These are phyloP conservation scores for Zygoascus ofunaensis DNA, from an alignment of 805 yeast genomes.

Conservation along the genomic window DNA sequence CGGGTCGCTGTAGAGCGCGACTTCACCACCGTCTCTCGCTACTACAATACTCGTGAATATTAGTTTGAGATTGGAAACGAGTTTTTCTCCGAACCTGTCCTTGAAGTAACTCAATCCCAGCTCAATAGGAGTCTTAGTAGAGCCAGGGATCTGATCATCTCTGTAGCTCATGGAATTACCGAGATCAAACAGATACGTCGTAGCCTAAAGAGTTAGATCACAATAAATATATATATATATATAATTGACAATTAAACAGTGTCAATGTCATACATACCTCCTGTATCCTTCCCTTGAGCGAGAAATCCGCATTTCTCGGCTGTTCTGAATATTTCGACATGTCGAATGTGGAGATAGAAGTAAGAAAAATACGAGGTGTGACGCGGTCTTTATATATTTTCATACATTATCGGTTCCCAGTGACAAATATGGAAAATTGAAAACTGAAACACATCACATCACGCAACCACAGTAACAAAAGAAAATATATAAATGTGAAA, in stretches of 20 bases:
- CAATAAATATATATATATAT: background rate
- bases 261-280: constrained; percentile 14
- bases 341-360: too few species aligned
- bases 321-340: too few species aligned
- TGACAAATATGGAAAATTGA: too few species aligned
- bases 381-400: too few species aligned
- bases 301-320: background rate
- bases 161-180: constrained; percentile 28
- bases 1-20: constrained; percentile 6
- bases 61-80: background rate
- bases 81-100: constrained; percentile 25
- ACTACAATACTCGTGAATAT: background rate
- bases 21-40: constrained; percentile 21
- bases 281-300: constrained; percentile 3
- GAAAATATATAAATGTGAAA: too few species aligned
- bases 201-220: constrained; percentile 25
- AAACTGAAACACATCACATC: too few species aligned
- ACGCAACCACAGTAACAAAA: too few species aligned
- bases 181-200: constrained; percentile 44
- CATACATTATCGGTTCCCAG: too few species aligned
- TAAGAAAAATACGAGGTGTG: too few species aligned
- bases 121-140: constrained; percentile 14
- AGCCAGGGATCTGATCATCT: constrained; percentile 7
- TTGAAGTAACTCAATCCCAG: constrained; percentile 33
- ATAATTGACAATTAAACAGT: background rate